Evolutionary conservation across 2,329 filamentous ascomycete genomes (phyloP).

Genomic region (Aspergillus alliaceus): DNA sequence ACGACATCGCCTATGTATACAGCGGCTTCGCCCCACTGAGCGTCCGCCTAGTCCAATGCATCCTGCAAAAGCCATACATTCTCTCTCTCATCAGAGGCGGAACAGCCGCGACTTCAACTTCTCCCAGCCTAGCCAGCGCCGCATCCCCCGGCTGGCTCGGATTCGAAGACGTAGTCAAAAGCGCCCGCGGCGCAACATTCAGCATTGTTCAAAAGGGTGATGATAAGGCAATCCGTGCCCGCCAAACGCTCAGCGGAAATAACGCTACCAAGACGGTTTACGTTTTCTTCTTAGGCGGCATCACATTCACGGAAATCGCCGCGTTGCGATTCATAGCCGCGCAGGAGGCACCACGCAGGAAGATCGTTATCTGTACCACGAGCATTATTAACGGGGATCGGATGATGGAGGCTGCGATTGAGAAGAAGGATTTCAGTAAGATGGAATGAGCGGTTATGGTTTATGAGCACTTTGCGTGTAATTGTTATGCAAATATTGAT

Average conservation of each 20-base stretch:
- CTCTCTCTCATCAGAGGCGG: constrained; percentile 68
- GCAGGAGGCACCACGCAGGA: constrained; percentile 76
- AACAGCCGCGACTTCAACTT: constrained; percentile 44
- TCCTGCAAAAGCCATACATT: constrained; percentile 87
- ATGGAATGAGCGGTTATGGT: constrained; percentile 15
- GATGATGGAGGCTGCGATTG: constrained; percentile 83
- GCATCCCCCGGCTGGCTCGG: constrained; percentile 82
- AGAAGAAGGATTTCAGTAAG: constrained; percentile 63
- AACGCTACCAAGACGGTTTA: constrained; percentile 81
- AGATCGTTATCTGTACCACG: constrained; percentile 90
- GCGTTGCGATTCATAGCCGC: constrained; percentile 86
- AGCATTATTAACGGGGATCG: constrained; percentile 85
- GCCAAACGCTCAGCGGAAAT: constrained; percentile 75
- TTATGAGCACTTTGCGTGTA: not conserved
- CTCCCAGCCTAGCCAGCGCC: constrained; percentile 52
- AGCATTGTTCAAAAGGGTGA: constrained; percentile 90
- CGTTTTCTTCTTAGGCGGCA: constrained; percentile 96
- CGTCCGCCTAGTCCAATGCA: constrained; percentile 84
- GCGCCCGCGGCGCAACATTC: constrained; percentile 83
- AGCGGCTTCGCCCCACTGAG: constrained; percentile 94
- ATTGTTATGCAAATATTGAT: not conserved
- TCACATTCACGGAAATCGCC: constrained; percentile 94
- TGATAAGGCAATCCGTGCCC: constrained; percentile 85
- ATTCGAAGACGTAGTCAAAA: constrained; percentile 89
- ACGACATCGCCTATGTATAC: constrained; percentile 97